Conservation (phyloP, 2,329 filamentous ascomycete genomes). For the Mariannaea elegans region DNA sequence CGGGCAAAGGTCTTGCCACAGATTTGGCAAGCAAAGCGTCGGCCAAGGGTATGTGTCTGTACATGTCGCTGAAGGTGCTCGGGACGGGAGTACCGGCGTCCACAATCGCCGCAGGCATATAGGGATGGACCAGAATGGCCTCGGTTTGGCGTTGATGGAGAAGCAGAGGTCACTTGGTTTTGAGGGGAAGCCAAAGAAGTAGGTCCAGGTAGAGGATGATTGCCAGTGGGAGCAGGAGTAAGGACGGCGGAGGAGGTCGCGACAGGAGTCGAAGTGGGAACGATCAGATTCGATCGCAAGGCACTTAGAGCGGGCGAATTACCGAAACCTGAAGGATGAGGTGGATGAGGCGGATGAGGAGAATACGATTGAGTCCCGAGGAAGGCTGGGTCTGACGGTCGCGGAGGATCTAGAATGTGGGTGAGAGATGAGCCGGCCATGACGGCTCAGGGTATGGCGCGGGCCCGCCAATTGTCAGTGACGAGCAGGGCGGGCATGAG, state of each 20-base stretch:
- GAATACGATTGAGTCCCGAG: slow-evolving; percentile 31
- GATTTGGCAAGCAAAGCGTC: slow-evolving; percentile 58
- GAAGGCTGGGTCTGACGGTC: slow-evolving; percentile 28
- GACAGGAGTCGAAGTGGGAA: slow-evolving; percentile 10
- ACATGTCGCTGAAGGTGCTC: slow-evolving; percentile 64
- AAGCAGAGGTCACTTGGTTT: slow-evolving; percentile 9
- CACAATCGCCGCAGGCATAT: slow-evolving; percentile 62
- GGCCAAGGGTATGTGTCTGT: slow-evolving; percentile 60
- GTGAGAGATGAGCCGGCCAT: slow-evolving; percentile 45
- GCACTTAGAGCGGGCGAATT: slow-evolving; percentile 11
- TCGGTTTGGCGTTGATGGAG: slow-evolving; percentile 16
- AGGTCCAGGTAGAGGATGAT: neutral
- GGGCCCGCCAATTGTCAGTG: slow-evolving; percentile 15
- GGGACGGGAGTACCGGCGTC: slow-evolving; percentile 60
- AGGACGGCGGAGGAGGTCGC: neutral
- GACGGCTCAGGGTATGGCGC: slow-evolving; percentile 22
- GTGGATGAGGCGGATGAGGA: slow-evolving; percentile 14
- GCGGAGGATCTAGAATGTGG: slow-evolving; percentile 44
- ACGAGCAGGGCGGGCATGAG: slow-evolving; percentile 11
- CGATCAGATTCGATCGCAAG: slow-evolving; percentile 12
- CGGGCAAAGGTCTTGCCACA: slow-evolving; percentile 64
- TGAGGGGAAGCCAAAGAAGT: slow-evolving; percentile 6
- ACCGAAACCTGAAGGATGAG: neutral
- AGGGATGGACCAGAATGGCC: slow-evolving; percentile 45
- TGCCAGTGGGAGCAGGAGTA: slow-evolving; percentile 1